Evolutionary conservation across 495 filamentous ascomycete species (phyloP), one percentile per base, ranked within the genome.

Genomic region (Extremus antarcticus): DNA sequence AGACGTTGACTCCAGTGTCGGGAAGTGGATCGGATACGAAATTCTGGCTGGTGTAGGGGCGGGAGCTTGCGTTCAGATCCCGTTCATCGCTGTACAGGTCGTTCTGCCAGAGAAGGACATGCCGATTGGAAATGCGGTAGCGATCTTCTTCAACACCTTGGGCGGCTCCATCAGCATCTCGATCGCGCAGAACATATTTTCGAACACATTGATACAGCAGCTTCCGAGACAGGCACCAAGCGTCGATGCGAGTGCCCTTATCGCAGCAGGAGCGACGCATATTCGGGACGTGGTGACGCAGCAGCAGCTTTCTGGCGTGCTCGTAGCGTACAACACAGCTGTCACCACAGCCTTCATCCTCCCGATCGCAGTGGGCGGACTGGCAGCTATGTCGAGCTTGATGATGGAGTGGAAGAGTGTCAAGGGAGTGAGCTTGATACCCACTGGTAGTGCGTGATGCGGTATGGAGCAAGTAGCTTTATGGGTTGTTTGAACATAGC

Each of bases 151-250:
- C 66, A 66, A 70, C 23, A 63, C 60, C 2, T 58, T 72, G 2
- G 70, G 69, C 40, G 67, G 67, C 51, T 66, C 69, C 4, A 51
- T 72, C 47, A 24, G 54, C 38, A 59, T 71, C 25, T 55, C 56
- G 24, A 63, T 67, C 23, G 69, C 66, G 0, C 67, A 72, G 47
- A 70, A 69, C 54, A 62, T 72, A 39, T 72, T 72, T 50, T n/a
- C n/a, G 4, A 70, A 71, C 48, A 58, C 47, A 0, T 55, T 70
- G 4, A n/a, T n/a, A n/a, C 10, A 54, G 15, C 55, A 70, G 38
- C 49, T 69, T 9, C 56, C 55, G 2, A 53, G 46, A 25, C 50
- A 58, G 25, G 64, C 62, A 0, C 63, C 65, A 10, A 54, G 53
- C 19, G 29, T 69, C 2, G 55, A 71, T 55, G 56, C 63, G 17